Base-by-base conservation (phyloP, 2,329 filamentous ascomycete species). In the Epichloe gansuensis region DNA sequence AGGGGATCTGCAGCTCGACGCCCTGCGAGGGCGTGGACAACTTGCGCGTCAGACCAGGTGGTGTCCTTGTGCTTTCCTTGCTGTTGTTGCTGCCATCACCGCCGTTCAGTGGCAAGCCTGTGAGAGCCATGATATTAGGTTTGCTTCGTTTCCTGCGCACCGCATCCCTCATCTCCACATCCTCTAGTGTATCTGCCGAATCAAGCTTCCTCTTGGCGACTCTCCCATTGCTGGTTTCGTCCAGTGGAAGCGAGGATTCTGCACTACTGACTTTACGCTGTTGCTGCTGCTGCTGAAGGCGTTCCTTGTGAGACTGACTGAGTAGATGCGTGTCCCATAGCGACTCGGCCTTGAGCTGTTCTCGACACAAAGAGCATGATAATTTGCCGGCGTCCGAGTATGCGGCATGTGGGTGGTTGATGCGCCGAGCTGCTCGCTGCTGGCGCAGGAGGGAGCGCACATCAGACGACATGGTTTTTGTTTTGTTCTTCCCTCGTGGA, bases 371-470 rank as follows among this genome's bases (percentile, higher is more conserved):
- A 54, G 75, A 77, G 69, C 85, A 89, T 31, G 81, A 69, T 0
- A 89, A 76, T 60, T 80, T 82, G 55, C 84, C 84, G 13, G 79
- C 73, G 56, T 81, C 76, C 5, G 82, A 81, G 69, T 89, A 88
- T 51, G 75, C 71, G 42, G 84, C 82, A 59, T 84, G 74, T 4
- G 84, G 80, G 60, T 88, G 83, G 49, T 82, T 76, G 60, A 90
- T 82, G 57, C 85, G 80, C 53, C 88, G 82, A 55, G 84, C 78
- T 52, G 82, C 81, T 58, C 87, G 82, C 67, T 91, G 85, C 62
- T 83, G 84, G 59, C 87, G 85, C 53, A 94, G 77, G 47, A 95
- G 78, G 38, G 86, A 80, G 60, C 89, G 84, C 27, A 88, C 84
- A 67, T 94, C 87, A 13, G 49, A 45, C 58, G 87, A 76, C 86